Evolutionary conservation across 768 basidiomycete species (phyloP).

Genomic region (Mycena amicta): DNA sequence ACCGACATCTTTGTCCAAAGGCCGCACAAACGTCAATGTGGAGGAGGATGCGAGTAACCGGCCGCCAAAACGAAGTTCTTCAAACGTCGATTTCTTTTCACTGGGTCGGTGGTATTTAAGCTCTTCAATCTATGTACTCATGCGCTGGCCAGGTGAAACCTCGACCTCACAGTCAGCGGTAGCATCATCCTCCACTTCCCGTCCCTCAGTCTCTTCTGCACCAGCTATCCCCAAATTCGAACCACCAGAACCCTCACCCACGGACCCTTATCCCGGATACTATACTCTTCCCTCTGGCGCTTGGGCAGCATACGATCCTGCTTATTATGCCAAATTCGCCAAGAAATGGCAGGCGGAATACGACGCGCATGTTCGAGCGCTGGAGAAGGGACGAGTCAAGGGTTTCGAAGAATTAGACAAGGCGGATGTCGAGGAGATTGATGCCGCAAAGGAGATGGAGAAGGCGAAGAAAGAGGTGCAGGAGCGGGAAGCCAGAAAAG

Average conservation of each 20-base stretch:
- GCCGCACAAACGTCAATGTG: constrained; percentile 58
- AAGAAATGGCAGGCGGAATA: constrained; percentile 77
- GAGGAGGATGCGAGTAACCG: constrained; percentile 38
- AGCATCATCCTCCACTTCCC: constrained; percentile 25
- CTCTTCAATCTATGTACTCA: neutral
- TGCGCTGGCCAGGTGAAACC: constrained; percentile 8
- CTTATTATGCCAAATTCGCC: constrained; percentile 67
- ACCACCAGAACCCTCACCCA: constrained; percentile 72
- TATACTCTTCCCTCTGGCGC: constrained; percentile 80
- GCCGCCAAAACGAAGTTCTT: constrained; percentile 27
- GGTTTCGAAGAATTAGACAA: constrained; percentile 70
- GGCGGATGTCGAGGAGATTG: constrained; percentile 57
- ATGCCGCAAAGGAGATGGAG: constrained; percentile 78
- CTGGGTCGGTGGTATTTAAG: constrained; percentile 44
- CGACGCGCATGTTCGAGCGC: constrained; percentile 67
- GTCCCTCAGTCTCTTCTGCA: constrained; percentile 59
- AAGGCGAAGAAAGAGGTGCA: constrained; percentile 72
- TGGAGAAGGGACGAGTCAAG: constrained; percentile 68
- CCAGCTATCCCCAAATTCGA: constrained; percentile 67
- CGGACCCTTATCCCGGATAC: constrained; percentile 85
- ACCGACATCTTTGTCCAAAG: constrained; percentile 61
- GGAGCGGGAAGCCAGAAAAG: constrained; percentile 77
- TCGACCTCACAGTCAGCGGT: constrained; percentile 30
- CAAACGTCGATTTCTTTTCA: constrained; percentile 69
- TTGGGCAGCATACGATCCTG: constrained; percentile 75